These are phyloP conservation scores for Hymenoscyphus linearis DNA, from an alignment of 2,329 filamentous ascomycete species.

Conservation along the genomic window DNA sequence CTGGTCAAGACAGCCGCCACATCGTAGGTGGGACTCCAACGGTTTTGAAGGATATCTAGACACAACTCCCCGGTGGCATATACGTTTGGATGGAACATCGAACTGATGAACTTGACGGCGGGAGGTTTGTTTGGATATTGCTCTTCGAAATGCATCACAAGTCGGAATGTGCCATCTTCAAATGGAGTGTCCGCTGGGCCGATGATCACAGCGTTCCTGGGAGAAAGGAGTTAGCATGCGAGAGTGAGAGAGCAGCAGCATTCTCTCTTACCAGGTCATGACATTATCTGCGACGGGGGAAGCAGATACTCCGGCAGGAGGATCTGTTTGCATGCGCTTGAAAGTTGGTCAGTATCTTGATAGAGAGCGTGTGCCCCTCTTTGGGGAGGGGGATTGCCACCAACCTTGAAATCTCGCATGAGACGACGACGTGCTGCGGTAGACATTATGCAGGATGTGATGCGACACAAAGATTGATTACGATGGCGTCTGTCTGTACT, in stretches of 20 bases:
- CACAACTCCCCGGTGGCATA: conserved; percentile 96
- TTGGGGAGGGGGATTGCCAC: conserved; percentile 29
- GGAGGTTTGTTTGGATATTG: conserved; percentile 98
- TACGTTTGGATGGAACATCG: conserved; percentile 99
- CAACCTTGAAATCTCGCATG: conserved; percentile 99
- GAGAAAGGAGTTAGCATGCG: conserved; percentile 1
- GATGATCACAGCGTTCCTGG: conserved; percentile 97
- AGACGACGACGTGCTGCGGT: conserved; percentile 91
- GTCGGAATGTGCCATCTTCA: conserved; percentile 93
- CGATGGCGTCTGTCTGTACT: not conserved
- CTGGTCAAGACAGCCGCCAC: conserved; percentile 95
- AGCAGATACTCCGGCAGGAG: conserved; percentile 91
- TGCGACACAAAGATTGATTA: not conserved
- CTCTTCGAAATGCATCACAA: conserved; percentile 99
- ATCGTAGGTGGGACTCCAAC: conserved; percentile 98
- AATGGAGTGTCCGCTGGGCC: conserved; percentile 95
- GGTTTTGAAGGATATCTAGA: conserved; percentile 92
- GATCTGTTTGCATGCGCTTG: conserved; percentile 98
- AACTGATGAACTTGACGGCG: conserved; percentile 95
- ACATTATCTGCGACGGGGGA: conserved; percentile 95
- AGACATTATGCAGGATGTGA: conserved; percentile 54
- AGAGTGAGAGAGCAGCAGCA: no score
- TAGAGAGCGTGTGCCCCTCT: conserved; percentile 18
- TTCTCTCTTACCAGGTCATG: conserved; percentile 73
- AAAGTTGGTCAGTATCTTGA: conserved; percentile 15